Base-by-base conservation (phyloP, 2,329 filamentous ascomycete genomes). In the Stylonectria norvegica region DNA sequence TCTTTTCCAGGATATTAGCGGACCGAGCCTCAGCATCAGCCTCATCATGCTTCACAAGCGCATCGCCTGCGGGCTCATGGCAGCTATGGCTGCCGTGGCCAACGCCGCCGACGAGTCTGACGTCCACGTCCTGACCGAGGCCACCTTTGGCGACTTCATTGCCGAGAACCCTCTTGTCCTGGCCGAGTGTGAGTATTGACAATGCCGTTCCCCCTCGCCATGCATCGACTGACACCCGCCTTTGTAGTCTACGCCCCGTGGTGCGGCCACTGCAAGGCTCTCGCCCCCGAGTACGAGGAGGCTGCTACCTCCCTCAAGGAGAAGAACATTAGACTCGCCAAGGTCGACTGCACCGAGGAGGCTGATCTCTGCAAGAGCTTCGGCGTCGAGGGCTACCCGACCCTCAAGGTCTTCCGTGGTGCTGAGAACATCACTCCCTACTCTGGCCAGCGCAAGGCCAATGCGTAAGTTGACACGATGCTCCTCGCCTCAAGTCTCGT, bases 201-300 rank as follows among this genome's bases (percentile, higher is more conserved):
- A 36, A 32, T 25, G 36, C 3, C 27, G 9, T 35, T 20, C 33
- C n/a, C 23, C n/a, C 20, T 23, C 18, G 15, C 25, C 16, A n/a
- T n/a, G 22, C 14, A 9, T 30, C 14, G 8, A 15, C 30, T 32
- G 30, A 32, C 30, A 7, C 7, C 11, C 5, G 7, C 20, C 5
- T 25, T 19, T 22, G 19, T 20, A 89, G 85, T 96, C 81, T 96
- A 88, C 67, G 91, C 91, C 55, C 90, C 91, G 57, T 95, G 91
- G 90, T 95, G 87, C 59, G 91, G 90, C 53, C 91, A 97, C 79
- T 97, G 91, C 86, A 97, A 98, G 78, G 91, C 91, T 46, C 87
- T 98, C 54, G 93, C 86, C 48, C 86, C 87, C 63, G 87, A 93
- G 71, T 94, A 93, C 69, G 88, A 94, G 73, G 81, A 87, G 66